Evolutionary conservation across 176 grass and related monocot genomes (phyloP).

Genomic region (Zoysia pacifica): DNA sequence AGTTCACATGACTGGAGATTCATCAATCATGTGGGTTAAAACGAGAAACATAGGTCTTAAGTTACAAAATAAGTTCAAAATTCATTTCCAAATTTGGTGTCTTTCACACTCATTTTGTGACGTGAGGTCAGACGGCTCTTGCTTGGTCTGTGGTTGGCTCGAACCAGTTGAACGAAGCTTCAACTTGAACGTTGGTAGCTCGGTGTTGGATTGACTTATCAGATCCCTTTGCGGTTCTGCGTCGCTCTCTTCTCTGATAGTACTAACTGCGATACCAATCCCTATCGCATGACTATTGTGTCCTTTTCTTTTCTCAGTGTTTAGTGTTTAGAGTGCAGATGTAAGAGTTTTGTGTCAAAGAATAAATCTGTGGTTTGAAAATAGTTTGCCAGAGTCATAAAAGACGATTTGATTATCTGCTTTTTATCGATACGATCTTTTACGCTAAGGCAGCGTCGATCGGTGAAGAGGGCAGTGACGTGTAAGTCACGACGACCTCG

Average conservation of each 20-base stretch:
- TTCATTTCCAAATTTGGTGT: not conserved
- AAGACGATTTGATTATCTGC: too few species aligned
- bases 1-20: slow-evolving; percentile 25
- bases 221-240: slow-evolving; percentile 10
- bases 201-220: slow-evolving; percentile 37
- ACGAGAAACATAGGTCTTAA: not conserved
- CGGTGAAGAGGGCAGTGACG: too few species aligned
- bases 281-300: not conserved
- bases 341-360: too few species aligned
- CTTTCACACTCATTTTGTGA: slow-evolving; percentile 7
- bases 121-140: not conserved
- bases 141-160: not conserved
- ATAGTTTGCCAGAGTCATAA: too few species aligned
- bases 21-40: slow-evolving; percentile 26
- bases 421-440: too few species aligned
- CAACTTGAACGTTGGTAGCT: slow-evolving; percentile 31
- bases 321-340: too few species aligned
- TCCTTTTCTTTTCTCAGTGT: too few species aligned
- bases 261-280: slow-evolving; percentile 11
- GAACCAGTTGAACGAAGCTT: slow-evolving; percentile 7
- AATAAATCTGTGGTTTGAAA: too few species aligned
- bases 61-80: not conserved
- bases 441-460: too few species aligned
- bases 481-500: too few species aligned
- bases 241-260: slow-evolving; percentile 18